Evolutionary conservation across 2,329 filamentous ascomycete species (phyloP), one percentile per base, ranked within the genome.

Genomic region (Elsinoe fawcettii): DNA sequence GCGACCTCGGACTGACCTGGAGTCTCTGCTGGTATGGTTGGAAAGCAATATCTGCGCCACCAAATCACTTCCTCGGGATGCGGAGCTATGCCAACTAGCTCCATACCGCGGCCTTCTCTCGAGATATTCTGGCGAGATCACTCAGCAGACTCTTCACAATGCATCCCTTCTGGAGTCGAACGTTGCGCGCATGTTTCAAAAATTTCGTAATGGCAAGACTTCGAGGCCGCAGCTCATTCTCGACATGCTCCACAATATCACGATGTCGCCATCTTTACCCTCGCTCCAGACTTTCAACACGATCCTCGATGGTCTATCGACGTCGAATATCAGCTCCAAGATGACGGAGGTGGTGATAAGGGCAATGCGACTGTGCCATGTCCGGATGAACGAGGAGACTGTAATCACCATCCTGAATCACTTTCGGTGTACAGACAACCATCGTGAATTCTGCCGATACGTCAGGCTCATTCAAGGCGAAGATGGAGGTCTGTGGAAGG

Each of bases 281-380:
- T 81, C 81, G 60, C 78, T 87, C 34, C 76, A 83, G 61, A 89
- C 84, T 2, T 89, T 84, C 72, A 90, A 90, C 65, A 77, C 79
- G 11, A 75, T 93, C 23, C 78, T 92, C 2, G 68, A 80, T n/a
- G 80, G 81, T n/a, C 83, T 92, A 53, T 76, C 79, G 55, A 53
- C 39, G 9, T 25, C 27, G 14, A 12, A 22, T 1, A 32, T 43
- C 22, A 27, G 46, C 9, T 25, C 68, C 32, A 39, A 60, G 34
- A 63, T 72, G 20, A 68, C 73, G 22, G 44, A 63, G 1, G 63
- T 65, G 2, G 61, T 73, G 14, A 64, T 73, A 5, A 30, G 27
- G 12, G 62, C 65, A n/a, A 59, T 70, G 16, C 58, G 61, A 4
- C 62, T 61, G 20, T 69, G 70, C 36, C 70, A 74, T 34, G 69